Evolutionary conservation across 805 yeast species (phyloP).

Genomic region (Candida koratica): DNA sequence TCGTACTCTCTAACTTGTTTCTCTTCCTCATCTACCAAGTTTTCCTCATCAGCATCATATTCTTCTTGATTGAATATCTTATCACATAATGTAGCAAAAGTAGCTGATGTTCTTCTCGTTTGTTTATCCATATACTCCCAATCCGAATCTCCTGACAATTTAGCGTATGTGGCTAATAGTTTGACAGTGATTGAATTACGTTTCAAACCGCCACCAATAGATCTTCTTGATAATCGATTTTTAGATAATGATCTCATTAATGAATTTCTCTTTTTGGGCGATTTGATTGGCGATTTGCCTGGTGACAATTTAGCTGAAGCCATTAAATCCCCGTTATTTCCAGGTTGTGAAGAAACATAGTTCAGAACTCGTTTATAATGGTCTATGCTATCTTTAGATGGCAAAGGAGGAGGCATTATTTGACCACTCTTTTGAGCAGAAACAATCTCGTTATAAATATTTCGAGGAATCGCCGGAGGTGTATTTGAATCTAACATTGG

Average conservation of each 20-base stretch:
- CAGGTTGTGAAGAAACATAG: slow-evolving; percentile 12
- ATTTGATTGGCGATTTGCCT: slow-evolving; percentile 12
- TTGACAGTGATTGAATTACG: slow-evolving; percentile 72
- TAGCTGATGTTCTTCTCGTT: slow-evolving; percentile 71
- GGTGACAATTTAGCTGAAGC: slow-evolving; percentile 28
- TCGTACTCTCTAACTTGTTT: slow-evolving; percentile 43
- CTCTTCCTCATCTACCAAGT: slow-evolving; percentile 41
- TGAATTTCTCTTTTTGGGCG: slow-evolving; percentile 26
- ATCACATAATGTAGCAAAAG: slow-evolving; percentile 75
- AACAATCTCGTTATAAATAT: slow-evolving; percentile 42
- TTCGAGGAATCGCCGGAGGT: slow-evolving; percentile 37
- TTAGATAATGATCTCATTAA: slow-evolving; percentile 24
- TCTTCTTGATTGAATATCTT: slow-evolving; percentile 68
- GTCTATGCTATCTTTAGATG: slow-evolving; percentile 34
- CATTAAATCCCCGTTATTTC: slow-evolving; percentile 15
- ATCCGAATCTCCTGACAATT: slow-evolving; percentile 57
- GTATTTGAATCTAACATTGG: slow-evolving; percentile 10
- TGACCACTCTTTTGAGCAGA: slow-evolving; percentile 26
- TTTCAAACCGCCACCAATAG: slow-evolving; percentile 45
- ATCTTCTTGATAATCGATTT: slow-evolving; percentile 32
- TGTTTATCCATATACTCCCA: slow-evolving; percentile 70
- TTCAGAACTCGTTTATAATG: slow-evolving; percentile 13
- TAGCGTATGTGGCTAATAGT: slow-evolving; percentile 68
- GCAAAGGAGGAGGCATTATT: slow-evolving; percentile 39
- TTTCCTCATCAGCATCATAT: slow-evolving; percentile 47